phyloP scores from a whole-genome alignment of 495 filamentous ascomycete species.

The Hypoxylon crocopeplum region DNA sequence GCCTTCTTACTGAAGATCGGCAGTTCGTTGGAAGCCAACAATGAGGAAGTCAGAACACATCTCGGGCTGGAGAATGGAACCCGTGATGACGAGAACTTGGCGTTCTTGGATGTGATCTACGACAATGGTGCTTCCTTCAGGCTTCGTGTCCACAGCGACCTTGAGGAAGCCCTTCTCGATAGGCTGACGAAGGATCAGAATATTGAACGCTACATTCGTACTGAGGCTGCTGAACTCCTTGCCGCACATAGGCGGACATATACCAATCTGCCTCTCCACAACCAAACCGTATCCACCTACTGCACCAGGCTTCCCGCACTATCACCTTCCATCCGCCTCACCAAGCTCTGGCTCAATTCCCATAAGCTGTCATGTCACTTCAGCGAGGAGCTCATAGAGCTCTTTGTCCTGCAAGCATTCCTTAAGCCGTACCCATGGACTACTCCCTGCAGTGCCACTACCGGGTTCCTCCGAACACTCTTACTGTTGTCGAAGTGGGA shows the following conservation, averaged over 20 bases:
- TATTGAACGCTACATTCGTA: conserved; percentile 63
- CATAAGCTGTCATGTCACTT: conserved; percentile 82
- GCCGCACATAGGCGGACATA: conserved; percentile 74
- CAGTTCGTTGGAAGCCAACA: conserved; percentile 64
- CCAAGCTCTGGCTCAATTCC: conserved; percentile 87
- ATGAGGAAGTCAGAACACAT: conserved; percentile 62
- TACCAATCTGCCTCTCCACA: conserved; percentile 75
- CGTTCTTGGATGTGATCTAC: conserved; percentile 84
- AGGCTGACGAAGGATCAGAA: conserved; percentile 76
- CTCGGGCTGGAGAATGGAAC: conserved; percentile 82
- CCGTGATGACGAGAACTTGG: conserved; percentile 70
- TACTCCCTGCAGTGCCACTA: conserved; percentile 76
- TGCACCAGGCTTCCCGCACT: conserved; percentile 82
- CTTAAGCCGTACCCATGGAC: conserved; percentile 84
- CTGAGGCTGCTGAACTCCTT: conserved; percentile 71
- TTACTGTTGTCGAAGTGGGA: conserved; percentile 84
- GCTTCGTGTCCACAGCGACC: conserved; percentile 77
- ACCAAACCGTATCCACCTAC: conserved; percentile 76
- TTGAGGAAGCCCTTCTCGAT: conserved; percentile 82
- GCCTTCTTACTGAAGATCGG: conserved; percentile 88
- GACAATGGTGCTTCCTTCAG: conserved; percentile 70
- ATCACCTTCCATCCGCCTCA: conserved; percentile 83
- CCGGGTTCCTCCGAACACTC: conserved; percentile 82
- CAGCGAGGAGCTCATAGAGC: conserved; percentile 80
- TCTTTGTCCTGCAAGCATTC: conserved; percentile 77